Evolutionary conservation across 2,329 filamentous ascomycete genomes (phyloP).

Genomic region (Fusarium mangiferae): DNA sequence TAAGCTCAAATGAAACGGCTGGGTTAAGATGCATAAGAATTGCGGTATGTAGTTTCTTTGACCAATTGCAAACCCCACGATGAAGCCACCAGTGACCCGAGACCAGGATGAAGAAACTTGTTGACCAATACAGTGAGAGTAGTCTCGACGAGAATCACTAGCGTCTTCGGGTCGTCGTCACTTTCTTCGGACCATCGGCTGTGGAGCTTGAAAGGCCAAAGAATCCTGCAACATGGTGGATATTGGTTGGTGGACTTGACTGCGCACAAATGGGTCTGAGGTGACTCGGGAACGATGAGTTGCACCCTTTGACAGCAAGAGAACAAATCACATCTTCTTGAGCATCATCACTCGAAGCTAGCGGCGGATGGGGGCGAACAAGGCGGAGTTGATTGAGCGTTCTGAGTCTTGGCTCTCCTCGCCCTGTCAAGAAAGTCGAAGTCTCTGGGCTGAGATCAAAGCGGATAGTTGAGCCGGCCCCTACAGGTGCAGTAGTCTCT

Average conservation of each 20-base stretch:
- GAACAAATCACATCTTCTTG: conserved; percentile 32
- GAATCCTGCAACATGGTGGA: conserved; percentile 31
- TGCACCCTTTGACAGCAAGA: conserved; percentile 19
- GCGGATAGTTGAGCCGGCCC: conserved; percentile 9
- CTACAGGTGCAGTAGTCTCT: conserved; percentile 6
- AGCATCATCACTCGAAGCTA: background rate
- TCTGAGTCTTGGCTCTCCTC: background rate
- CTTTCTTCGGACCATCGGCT: conserved; percentile 42
- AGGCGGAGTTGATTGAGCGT: background rate
- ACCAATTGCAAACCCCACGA: conserved; percentile 25
- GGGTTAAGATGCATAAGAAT: background rate
- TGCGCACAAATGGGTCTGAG: conserved; percentile 22
- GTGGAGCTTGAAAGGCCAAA: conserved; percentile 26
- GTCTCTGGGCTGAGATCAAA: conserved; percentile 6
- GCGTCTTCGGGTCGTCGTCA: conserved; percentile 46
- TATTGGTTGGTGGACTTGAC: conserved; percentile 25
- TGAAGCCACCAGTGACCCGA: background rate
- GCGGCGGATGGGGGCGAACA: conserved; percentile 4
- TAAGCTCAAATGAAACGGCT: conserved; percentile 13
- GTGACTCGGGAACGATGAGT: conserved; percentile 13
- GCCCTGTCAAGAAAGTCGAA: background rate
- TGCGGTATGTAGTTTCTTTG: conserved; percentile 30
- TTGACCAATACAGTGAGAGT: conserved; percentile 33
- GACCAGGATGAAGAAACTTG: conserved; percentile 18
- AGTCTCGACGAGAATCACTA: conserved; percentile 26